Evolutionary conservation across 805 yeast species (phyloP).

Genomic region (Yamadazyma laniorum): DNA sequence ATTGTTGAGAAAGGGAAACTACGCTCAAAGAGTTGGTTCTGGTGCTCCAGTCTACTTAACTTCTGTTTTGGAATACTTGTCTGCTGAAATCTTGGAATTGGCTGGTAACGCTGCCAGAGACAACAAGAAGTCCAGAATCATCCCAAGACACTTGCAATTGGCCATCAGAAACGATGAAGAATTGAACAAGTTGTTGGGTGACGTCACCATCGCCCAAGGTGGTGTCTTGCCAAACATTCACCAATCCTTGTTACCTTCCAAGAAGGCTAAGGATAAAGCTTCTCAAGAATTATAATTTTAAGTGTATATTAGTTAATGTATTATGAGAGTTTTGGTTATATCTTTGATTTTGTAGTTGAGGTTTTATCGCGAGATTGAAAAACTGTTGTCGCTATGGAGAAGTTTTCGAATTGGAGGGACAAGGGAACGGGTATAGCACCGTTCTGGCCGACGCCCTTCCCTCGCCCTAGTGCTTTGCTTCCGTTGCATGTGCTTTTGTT

Average conservation of each 20-base stretch:
- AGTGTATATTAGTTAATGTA: constrained; percentile 17
- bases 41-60: constrained; percentile 99
- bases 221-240: constrained; percentile 98
- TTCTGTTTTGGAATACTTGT: constrained; percentile 93
- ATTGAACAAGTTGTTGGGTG: constrained; percentile 86
- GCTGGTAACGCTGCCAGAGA: constrained; percentile 99
- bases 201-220: constrained; percentile 98
- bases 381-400: constrained; percentile 54
- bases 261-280: constrained; percentile 56
- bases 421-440: constrained; percentile 94
- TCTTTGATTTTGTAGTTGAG: background rate
- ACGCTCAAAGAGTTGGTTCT: constrained; percentile 98
- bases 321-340: constrained; percentile 10
- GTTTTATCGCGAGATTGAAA: background rate
- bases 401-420: constrained; percentile 81
- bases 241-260: constrained; percentile 83
- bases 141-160: constrained; percentile 97
- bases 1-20: constrained; percentile 93
- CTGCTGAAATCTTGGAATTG: constrained; percentile 96
- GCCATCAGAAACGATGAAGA: constrained; percentile 99
- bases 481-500: constrained; percentile 9
- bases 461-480: constrained; percentile 12
- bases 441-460: constrained; percentile 57
- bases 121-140: constrained; percentile 98
- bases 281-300: constrained; percentile 54